Evolutionary conservation across 371 early-diverging fungal species (phyloP).

Genomic region (Mucor lusitanicus): DNA sequence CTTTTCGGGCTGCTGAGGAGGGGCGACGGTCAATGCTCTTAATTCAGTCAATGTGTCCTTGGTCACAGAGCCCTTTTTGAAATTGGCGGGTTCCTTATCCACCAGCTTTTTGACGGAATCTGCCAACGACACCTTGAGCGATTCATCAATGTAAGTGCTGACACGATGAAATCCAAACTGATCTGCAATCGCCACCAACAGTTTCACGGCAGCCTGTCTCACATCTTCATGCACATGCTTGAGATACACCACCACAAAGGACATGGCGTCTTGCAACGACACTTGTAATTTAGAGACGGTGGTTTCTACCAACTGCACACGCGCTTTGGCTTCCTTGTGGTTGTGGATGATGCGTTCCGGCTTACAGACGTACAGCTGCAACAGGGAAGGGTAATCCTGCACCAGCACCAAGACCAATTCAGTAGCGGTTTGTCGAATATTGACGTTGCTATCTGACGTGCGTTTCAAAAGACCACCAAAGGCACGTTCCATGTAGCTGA

Average conservation of each 20-base stretch:
- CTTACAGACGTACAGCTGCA: conserved; percentile 49
- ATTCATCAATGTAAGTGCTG: conserved; percentile 34
- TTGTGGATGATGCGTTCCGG: conserved; percentile 43
- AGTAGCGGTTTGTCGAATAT: conserved; percentile 53
- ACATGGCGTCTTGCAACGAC: conserved; percentile 52
- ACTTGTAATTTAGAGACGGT: conserved; percentile 47
- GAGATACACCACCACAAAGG: conserved; percentile 62
- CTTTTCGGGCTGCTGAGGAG: conserved; percentile 5
- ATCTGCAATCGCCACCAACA: conserved; percentile 56
- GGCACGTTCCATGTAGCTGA: conserved; percentile 43
- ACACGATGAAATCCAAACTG: conserved; percentile 36
- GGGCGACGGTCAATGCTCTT: conserved; percentile 14
- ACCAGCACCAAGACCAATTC: conserved; percentile 57
- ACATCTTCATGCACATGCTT: conserved; percentile 69
- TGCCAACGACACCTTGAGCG: conserved; percentile 26
- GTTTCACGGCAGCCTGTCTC: conserved; percentile 62
- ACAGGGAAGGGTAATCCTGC: conserved; percentile 56
- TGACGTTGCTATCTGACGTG: conserved; percentile 62
- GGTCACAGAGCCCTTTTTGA: conserved; percentile 9
- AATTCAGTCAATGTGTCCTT: conserved; percentile 21
- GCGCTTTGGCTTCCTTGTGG: conserved; percentile 37
- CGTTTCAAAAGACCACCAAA: conserved; percentile 60
- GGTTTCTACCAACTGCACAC: conserved; percentile 58
- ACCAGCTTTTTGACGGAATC: conserved; percentile 40
- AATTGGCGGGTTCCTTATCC: conserved; percentile 9